A percentile compares a stretch with the other conserved stretches of the same genome.
These are phyloP conservation scores for Alternaria sp. DNA, from an alignment of 2,329 filamentous ascomycete genomes.

Conservation along the genomic window DNA sequence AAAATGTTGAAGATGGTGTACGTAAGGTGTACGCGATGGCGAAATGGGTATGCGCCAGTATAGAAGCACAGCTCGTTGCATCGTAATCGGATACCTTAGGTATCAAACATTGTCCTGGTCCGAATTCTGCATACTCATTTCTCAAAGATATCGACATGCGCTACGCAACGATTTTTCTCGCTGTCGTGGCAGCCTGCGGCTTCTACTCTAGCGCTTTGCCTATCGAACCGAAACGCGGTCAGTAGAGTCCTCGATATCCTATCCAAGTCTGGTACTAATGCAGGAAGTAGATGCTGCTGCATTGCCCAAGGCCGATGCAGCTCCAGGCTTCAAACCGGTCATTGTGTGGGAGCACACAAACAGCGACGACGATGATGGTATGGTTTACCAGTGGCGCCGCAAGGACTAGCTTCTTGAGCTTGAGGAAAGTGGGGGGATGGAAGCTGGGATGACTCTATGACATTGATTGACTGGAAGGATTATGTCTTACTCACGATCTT, in stretches of 20 bases:
- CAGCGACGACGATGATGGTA: background rate
- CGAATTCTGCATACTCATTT: too few relatives aligned
- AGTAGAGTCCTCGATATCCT: background rate
- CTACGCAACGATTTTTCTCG: background rate
- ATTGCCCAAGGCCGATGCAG: background rate
- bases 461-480: background rate
- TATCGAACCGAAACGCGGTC: background rate
- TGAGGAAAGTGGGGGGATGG: background rate
- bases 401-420: background rate
- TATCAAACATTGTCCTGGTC: too few relatives aligned
- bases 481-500: background rate
- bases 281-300: background rate
- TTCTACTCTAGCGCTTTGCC: background rate
- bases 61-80: background rate
- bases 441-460: background rate
- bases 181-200: background rate
- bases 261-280: background rate
- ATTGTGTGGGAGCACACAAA: slow-evolving; percentile 1
- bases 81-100: background rate
- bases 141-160: background rate
- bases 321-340: background rate
- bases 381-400: background rate
- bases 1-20: background rate
- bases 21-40: background rate
- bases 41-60: background rate